These are phyloP conservation scores for Pyrus bretschneideri DNA, from an alignment of 306 rosid genomes.

Conservation along the genomic window DNA sequence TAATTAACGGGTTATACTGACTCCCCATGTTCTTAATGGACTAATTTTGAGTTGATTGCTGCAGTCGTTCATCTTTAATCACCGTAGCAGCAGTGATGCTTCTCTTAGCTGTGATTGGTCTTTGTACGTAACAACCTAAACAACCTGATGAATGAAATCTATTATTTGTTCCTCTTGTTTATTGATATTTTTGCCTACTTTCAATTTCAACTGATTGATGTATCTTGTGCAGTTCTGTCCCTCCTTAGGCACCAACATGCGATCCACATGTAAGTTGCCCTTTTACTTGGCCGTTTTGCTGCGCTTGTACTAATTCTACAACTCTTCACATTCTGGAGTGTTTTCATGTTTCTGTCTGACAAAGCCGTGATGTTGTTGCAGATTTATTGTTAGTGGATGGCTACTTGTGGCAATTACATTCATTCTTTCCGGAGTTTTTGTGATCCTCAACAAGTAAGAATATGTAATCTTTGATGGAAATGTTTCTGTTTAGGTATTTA, in stretches of 20 bases:
- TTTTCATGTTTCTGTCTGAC: conserved; percentile 18
- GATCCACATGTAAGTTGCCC: conserved; percentile 63
- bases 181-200: neutral
- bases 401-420: conserved; percentile 79
- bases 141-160: neutral
- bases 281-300: neutral
- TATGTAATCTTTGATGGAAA: neutral
- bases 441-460: conserved; percentile 81
- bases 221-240: conserved; percentile 58
- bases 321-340: neutral
- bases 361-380: conserved; percentile 34
- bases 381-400: conserved; percentile 93
- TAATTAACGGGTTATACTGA: conserved; percentile 2
- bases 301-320: neutral
- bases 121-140: conserved; percentile 43
- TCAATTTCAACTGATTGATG: conserved; percentile 16
- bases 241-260: conserved; percentile 83
- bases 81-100: conserved; percentile 80
- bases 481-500: neutral
- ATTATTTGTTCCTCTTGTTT: neutral
- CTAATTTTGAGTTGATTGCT: conserved; percentile 25
- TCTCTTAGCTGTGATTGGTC: conserved; percentile 72
- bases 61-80: conserved; percentile 67
- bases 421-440: conserved; percentile 82
- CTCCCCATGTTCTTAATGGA: neutral